Conservation (phyloP, 164 flowering plant species). For the Aristolochia californica region DNA sequence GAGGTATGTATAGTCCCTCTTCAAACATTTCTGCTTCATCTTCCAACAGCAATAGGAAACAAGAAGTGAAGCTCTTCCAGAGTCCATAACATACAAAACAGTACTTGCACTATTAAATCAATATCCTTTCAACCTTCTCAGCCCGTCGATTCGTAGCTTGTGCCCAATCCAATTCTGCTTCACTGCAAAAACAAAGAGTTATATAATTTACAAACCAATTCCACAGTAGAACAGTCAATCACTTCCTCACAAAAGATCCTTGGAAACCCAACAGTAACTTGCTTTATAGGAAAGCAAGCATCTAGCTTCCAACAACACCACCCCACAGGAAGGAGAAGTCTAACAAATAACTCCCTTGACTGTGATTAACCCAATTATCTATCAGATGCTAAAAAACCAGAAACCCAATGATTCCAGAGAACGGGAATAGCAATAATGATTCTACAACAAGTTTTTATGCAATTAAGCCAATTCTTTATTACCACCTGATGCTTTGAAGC, state of each 20-base stretch:
- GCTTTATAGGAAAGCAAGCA: too few relatives aligned
- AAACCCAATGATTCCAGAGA: too few relatives aligned
- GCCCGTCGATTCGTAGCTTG: slow-evolving; percentile 37
- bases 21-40: slow-evolving; percentile 38
- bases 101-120: background rate
- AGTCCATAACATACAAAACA: background rate
- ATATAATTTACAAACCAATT: too few relatives aligned
- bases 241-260: too few relatives aligned
- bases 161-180: slow-evolving; percentile 61
- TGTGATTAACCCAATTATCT: too few relatives aligned
- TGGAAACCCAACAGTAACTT: too few relatives aligned
- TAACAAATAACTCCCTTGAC: too few relatives aligned
- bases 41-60: slow-evolving; percentile 33
- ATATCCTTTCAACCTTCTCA: slow-evolving; percentile 46
- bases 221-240: too few relatives aligned
- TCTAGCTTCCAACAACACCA: too few relatives aligned
- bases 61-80: background rate
- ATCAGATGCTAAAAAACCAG: too few relatives aligned
- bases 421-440: background rate
- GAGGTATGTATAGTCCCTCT: slow-evolving; percentile 23
- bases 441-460: background rate
- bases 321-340: too few relatives aligned
- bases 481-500: slow-evolving; percentile 37
- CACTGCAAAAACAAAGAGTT: slow-evolving; percentile 23
- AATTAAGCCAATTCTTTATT: background rate